These are phyloP conservation scores for Arthrobotrys megalospora DNA, from an alignment of 2,329 filamentous ascomycete genomes.

Conservation along the genomic window DNA sequence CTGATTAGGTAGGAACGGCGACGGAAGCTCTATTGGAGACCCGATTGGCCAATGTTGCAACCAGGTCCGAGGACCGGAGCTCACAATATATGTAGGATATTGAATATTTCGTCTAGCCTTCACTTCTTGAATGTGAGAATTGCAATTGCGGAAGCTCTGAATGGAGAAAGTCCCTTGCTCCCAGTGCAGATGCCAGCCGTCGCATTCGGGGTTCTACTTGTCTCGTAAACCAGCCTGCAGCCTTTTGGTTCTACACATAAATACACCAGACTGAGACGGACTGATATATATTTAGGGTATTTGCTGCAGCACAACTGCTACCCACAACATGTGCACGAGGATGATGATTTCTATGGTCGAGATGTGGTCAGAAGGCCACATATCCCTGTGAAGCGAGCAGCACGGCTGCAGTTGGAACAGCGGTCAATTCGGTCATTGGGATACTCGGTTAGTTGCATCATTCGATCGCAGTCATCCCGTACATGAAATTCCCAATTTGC, in stretches of 20 bases:
- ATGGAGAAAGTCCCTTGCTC: not conserved
- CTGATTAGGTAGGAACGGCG: not conserved
- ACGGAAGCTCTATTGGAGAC: not conserved
- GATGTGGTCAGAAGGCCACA: not conserved
- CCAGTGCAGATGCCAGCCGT: too few relatives aligned
- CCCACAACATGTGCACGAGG: too few relatives aligned
- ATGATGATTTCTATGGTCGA: not conserved
- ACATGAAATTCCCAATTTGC: not conserved
- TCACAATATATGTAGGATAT: not conserved
- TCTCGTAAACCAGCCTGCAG: too few relatives aligned
- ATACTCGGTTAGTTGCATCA: not conserved
- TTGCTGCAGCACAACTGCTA: too few relatives aligned
- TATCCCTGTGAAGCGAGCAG: not conserved
- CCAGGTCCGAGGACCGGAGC: not conserved
- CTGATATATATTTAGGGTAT: too few relatives aligned
- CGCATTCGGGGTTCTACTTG: too few relatives aligned
- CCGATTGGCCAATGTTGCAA: conserved; percentile 8
- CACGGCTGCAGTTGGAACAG: too few relatives aligned
- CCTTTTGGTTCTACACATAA: too few relatives aligned
- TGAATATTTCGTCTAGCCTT: not conserved
- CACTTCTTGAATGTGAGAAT: not conserved
- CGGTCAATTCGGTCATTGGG: not conserved
- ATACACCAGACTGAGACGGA: too few relatives aligned
- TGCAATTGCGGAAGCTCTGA: not conserved
- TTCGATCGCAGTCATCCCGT: not conserved